These are phyloP conservation scores for Phytophthora cryptogea DNA, from an alignment of 352 stramenopile species.

Conservation along the genomic window DNA sequence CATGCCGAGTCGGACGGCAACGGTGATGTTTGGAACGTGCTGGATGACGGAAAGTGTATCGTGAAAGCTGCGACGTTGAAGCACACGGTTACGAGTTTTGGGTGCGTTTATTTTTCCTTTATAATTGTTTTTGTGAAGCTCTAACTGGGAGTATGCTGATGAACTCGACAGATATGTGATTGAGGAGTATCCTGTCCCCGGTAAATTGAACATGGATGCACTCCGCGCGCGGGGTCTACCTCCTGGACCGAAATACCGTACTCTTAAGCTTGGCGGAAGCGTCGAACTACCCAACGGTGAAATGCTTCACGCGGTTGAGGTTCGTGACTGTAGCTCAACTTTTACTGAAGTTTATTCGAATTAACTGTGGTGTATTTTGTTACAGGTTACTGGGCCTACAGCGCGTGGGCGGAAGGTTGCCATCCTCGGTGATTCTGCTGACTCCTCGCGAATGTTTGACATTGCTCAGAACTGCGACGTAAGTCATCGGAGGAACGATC, in stretches of 20 bases:
- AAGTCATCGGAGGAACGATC: conserved; percentile 13
- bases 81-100: conserved; percentile 82
- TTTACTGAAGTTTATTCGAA: too few relatives aligned
- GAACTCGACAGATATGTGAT: conserved; percentile 67
- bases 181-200: conserved; percentile 71
- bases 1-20: conserved; percentile 61
- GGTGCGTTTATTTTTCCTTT: conserved; percentile 46
- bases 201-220: conserved; percentile 87
- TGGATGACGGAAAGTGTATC: conserved; percentile 66
- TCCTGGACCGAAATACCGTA: conserved; percentile 87
- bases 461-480: conserved; percentile 81
- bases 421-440: conserved; percentile 77
- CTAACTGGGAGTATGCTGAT: background rate
- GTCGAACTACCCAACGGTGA: conserved; percentile 84
- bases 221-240: conserved; percentile 83
- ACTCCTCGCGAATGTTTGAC: conserved; percentile 78
- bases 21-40: conserved; percentile 67
- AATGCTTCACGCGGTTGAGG: conserved; percentile 78
- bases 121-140: conserved; percentile 1
- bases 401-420: conserved; percentile 72
- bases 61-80: conserved; percentile 73
- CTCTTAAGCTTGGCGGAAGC: conserved; percentile 88
- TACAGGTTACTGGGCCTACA: conserved; percentile 61
- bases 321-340: conserved; percentile 23
- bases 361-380: background rate